Evolutionary conservation across 2,329 filamentous ascomycete genomes (phyloP).

Genomic region (Bisporella sp.): DNA sequence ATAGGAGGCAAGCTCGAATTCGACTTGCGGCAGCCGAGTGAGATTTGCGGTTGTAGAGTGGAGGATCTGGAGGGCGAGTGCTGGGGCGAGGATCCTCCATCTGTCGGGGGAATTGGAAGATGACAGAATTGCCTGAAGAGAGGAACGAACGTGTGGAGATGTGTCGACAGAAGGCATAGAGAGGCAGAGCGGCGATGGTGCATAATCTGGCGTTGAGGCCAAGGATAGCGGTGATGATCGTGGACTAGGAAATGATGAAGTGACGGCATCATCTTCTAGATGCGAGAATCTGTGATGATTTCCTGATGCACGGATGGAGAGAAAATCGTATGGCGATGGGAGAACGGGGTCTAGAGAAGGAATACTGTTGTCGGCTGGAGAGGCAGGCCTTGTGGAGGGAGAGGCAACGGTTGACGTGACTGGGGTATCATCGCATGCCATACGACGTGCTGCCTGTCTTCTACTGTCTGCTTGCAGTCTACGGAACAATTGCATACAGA

Average conservation of each 20-base stretch:
- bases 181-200: slow-evolving; percentile 20
- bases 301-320: slow-evolving; percentile 14
- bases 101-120: slow-evolving; percentile 20
- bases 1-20: slow-evolving; percentile 24
- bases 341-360: slow-evolving; percentile 21
- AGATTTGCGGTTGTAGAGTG: slow-evolving; percentile 25
- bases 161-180: slow-evolving; percentile 17
- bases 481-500: slow-evolving; percentile 38
- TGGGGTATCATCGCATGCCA: slow-evolving; percentile 19
- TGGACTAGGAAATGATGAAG: slow-evolving; percentile 18
- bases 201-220: slow-evolving; percentile 20
- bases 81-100: slow-evolving; percentile 19
- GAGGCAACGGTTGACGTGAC: slow-evolving; percentile 17
- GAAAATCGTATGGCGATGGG: slow-evolving; percentile 19
- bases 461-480: slow-evolving; percentile 18
- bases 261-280: slow-evolving; percentile 15
- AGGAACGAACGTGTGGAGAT: slow-evolving; percentile 19
- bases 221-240: slow-evolving; percentile 24
- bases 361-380: slow-evolving; percentile 17
- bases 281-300: slow-evolving; percentile 20
- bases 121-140: slow-evolving; percentile 24
- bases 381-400: slow-evolving; percentile 16
- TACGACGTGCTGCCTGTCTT: slow-evolving; percentile 10
- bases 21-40: slow-evolving; percentile 22
- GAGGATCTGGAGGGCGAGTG: slow-evolving; percentile 27